Evolutionary conservation across 1,139 yeast genomes (phyloP).

Genomic region (Geotrichum restrictum): DNA sequence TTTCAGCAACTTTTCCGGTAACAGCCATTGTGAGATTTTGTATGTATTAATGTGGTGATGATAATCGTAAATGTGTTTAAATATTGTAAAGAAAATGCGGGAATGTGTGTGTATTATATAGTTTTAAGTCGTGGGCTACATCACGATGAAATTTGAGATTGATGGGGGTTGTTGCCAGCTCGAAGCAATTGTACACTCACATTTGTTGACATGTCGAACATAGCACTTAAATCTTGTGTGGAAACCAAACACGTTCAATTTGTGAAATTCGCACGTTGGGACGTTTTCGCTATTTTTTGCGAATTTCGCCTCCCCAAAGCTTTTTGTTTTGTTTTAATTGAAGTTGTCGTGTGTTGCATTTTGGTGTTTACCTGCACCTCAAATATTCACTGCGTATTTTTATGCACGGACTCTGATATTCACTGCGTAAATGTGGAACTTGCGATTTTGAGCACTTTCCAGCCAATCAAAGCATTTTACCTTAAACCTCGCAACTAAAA

Average conservation of each 20-base stretch:
- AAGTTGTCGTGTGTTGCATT: not conserved
- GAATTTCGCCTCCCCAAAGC: not conserved
- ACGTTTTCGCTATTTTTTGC: not conserved
- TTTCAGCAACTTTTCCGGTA: slow-evolving; percentile 61
- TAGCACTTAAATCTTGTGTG: not conserved
- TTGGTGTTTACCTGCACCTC: not conserved
- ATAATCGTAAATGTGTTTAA: too few species aligned
- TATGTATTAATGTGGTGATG: not conserved
- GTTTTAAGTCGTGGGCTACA: not conserved
- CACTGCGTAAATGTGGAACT: slow-evolving; percentile 19
- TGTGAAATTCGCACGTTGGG: slow-evolving; percentile 3
- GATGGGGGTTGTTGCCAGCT: too few species aligned
- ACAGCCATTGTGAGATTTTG: slow-evolving; percentile 66
- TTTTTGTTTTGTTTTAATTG: not conserved
- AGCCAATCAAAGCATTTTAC: slow-evolving; percentile 15
- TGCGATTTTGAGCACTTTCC: slow-evolving; percentile 18
- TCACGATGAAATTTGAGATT: too few species aligned
- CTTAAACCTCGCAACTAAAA: not conserved
- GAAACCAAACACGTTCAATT: not conserved
- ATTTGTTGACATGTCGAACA: too few species aligned
- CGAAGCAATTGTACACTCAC: too few species aligned
- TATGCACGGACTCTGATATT: slow-evolving; percentile 15
- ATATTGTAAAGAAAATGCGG: not conserved
- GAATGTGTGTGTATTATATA: not conserved
- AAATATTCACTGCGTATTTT: slow-evolving; percentile 14